Percentiles rank a stretch among this genome's conserved stretches.
phyloP scores from a whole-genome alignment of 768 basidiomycete species.

The Calocybe cyanea region DNA sequence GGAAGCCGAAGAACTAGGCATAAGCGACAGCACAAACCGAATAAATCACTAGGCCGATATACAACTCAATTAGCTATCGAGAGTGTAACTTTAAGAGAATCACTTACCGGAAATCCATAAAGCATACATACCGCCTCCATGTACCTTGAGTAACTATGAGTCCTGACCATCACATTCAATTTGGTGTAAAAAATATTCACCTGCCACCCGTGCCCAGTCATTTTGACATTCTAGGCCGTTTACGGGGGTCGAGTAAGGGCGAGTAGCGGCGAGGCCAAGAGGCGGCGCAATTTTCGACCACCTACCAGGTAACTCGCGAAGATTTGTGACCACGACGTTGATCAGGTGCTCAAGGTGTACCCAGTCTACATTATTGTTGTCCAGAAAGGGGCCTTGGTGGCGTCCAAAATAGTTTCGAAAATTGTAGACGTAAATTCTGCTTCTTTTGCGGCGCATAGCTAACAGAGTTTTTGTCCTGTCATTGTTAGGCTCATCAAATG shows the following conservation, averaged over 20 bases:
- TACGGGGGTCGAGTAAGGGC: constrained; percentile 53
- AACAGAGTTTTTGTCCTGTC: constrained; percentile 24
- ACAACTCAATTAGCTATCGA: not conserved
- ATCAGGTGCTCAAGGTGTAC: constrained; percentile 57
- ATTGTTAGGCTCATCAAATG: constrained; percentile 31
- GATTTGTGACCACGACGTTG: constrained; percentile 49
- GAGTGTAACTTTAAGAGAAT: not conserved
- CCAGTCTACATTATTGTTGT: constrained; percentile 51
- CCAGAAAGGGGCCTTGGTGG: constrained; percentile 57
- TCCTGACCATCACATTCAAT: not conserved
- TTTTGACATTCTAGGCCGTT: constrained; percentile 18
- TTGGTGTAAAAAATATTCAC: constrained; percentile 16
- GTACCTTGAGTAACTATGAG: constrained; percentile 28
- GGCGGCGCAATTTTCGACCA: constrained; percentile 41
- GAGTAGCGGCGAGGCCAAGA: constrained; percentile 45
- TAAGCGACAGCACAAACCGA: constrained; percentile 27
- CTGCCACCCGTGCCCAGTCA: constrained; percentile 78
- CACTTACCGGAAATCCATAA: constrained; percentile 71
- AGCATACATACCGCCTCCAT: constrained; percentile 74
- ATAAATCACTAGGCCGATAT: constrained; percentile 32
- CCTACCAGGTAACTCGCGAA: constrained; percentile 39
- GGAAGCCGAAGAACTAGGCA: not conserved
- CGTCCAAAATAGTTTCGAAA: constrained; percentile 54
- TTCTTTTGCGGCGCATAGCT: constrained; percentile 35
- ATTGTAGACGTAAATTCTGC: constrained; percentile 62